These are phyloP conservation scores for Amanita fuliginea DNA, from an alignment of 768 basidiomycete genomes.

Conservation along the genomic window DNA sequence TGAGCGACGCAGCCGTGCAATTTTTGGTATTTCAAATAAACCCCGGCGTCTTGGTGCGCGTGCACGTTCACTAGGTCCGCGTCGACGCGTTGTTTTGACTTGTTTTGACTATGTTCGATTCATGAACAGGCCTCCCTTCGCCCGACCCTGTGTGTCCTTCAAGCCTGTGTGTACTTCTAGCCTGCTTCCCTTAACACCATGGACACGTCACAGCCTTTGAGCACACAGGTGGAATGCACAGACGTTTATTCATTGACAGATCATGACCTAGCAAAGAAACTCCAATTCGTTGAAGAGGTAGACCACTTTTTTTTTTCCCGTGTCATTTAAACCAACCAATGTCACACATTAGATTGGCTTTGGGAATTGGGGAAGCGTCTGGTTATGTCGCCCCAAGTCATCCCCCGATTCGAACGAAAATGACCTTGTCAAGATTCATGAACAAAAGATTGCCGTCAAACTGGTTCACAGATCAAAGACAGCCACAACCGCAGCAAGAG, in stretches of 20 bases:
- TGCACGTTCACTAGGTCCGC: too few species aligned
- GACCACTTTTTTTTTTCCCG: slow-evolving; percentile 7
- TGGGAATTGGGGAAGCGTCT: slow-evolving; percentile 91
- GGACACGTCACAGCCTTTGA: slow-evolving; percentile 24
- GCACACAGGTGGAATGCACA: slow-evolving; percentile 23
- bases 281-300: slow-evolving; percentile 71
- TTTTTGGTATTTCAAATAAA: too few species aligned
- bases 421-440: slow-evolving; percentile 24
- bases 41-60: too few species aligned
- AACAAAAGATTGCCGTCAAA: slow-evolving; percentile 77
- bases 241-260: slow-evolving; percentile 73
- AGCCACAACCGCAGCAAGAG: slow-evolving; percentile 79
- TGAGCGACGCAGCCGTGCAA: not conserved
- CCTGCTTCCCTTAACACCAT: slow-evolving; percentile 35
- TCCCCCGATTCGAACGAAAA: slow-evolving; percentile 22
- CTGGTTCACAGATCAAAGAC: slow-evolving; percentile 84
- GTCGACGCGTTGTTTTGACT: slow-evolving; percentile 26
- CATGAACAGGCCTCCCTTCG: slow-evolving; percentile 6
- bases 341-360: slow-evolving; percentile 57
- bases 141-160: slow-evolving; percentile 8
- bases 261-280: slow-evolving; percentile 54
- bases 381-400: slow-evolving; percentile 61
- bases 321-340: slow-evolving; percentile 5
- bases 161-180: slow-evolving; percentile 40
- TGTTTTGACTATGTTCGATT: slow-evolving; percentile 30